Conservation (phyloP, 2,329 filamentous ascomycete species). For the Daldinia eschscholtzii region DNA sequence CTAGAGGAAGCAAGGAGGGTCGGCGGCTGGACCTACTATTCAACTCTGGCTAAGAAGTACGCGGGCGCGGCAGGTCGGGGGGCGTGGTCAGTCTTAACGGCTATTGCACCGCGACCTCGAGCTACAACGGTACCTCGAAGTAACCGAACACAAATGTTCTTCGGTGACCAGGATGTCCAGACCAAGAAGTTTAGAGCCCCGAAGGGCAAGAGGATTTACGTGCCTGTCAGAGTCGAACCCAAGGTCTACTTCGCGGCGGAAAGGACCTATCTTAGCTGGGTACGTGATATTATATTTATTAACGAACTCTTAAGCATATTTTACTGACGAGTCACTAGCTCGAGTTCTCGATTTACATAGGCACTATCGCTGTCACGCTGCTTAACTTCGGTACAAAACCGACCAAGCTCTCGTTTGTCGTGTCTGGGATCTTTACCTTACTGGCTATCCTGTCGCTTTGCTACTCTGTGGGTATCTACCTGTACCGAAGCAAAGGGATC, state of each 20-base stretch:
- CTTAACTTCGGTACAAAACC: slow-evolving; percentile 81
- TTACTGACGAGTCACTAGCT: slow-evolving; percentile 67
- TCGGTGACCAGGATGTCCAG: slow-evolving; percentile 68
- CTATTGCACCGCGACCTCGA: slow-evolving; percentile 68
- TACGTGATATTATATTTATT: slow-evolving; percentile 58
- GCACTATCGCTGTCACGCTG: slow-evolving; percentile 84
- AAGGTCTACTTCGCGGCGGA: slow-evolving; percentile 98
- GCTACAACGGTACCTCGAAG: slow-evolving; percentile 69
- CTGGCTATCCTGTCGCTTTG: slow-evolving; percentile 82
- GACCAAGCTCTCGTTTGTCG: slow-evolving; percentile 70
- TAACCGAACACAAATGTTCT: slow-evolving; percentile 65
- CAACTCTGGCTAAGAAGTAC: slow-evolving; percentile 66
- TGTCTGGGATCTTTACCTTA: slow-evolving; percentile 83
- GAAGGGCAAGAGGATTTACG: slow-evolving; percentile 91
- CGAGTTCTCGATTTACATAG: slow-evolving; percentile 95
- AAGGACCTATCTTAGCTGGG: slow-evolving; percentile 95
- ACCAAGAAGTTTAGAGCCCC: slow-evolving; percentile 77
- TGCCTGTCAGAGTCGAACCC: slow-evolving; percentile 94
- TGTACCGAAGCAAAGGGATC: slow-evolving; percentile 90
- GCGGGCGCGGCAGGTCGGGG: slow-evolving; percentile 59
- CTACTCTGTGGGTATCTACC: slow-evolving; percentile 86
- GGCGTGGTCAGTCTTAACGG: slow-evolving; percentile 60
- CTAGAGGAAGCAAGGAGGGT: slow-evolving; percentile 82
- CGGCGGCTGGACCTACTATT: slow-evolving; percentile 82
- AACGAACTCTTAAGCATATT: slow-evolving; percentile 2